Percentiles rank a stretch among this genome's conserved stretches.
phyloP scores from a whole-genome alignment of 805 yeast species.

The Metschnikowia cubensis region DNA sequence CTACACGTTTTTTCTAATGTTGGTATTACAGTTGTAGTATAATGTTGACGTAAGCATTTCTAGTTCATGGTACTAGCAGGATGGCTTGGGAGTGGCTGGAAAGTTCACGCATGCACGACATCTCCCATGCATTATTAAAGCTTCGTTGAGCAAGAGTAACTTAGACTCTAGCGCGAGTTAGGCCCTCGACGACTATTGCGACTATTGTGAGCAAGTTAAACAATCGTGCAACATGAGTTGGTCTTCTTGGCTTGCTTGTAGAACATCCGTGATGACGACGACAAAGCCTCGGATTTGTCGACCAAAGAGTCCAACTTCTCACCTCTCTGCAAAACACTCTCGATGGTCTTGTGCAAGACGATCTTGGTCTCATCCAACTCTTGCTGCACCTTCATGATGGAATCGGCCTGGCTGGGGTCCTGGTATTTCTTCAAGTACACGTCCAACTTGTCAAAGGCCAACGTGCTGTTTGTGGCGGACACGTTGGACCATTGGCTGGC shows the following conservation, averaged over 20 bases:
- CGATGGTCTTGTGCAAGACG: conserved; percentile 92
- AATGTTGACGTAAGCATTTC: background rate
- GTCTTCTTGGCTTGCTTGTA: conserved; percentile 94
- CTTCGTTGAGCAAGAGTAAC: background rate
- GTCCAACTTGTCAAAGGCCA: conserved; percentile 59
- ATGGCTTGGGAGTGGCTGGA: background rate
- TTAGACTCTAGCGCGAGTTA: too few relatives aligned
- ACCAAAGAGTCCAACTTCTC: conserved; percentile 92
- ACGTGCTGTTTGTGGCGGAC: conserved; percentile 41
- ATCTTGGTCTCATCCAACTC: conserved; percentile 97
- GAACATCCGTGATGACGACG: conserved; percentile 85
- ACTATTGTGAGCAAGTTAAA: conserved; percentile 7
- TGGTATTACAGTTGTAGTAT: too few relatives aligned
- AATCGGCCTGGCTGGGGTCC: conserved; percentile 96
- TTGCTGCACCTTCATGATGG: conserved; percentile 94
- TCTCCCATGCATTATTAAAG: background rate
- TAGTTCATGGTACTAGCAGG: background rate
- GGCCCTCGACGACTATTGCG: background rate
- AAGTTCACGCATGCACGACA: background rate
- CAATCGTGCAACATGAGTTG: conserved; percentile 28
- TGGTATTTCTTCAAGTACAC: conserved; percentile 79
- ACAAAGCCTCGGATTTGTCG: conserved; percentile 90
- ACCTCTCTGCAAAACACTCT: conserved; percentile 90
- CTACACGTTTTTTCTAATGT: too few relatives aligned
- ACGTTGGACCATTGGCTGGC: conserved; percentile 59